Evolutionary conservation across 345 rosid genomes (phyloP).

Genomic region (Cochlearia excelsa): DNA sequence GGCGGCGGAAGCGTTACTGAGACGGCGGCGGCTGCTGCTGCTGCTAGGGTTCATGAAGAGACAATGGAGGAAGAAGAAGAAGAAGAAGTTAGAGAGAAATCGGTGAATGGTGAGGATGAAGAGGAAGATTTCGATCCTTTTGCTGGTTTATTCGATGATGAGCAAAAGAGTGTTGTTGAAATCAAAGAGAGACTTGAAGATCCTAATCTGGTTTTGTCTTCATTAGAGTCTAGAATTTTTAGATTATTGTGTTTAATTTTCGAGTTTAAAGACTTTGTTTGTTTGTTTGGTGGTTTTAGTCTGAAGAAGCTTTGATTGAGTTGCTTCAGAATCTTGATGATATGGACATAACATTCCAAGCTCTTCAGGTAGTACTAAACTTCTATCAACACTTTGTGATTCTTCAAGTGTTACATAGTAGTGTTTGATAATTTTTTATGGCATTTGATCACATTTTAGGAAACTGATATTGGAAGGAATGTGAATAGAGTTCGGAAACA

Average conservation of each 20-base stretch:
- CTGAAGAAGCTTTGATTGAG: conserved; percentile 83
- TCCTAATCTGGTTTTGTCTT: conserved; percentile 68
- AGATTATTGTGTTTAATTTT: conserved; percentile 1
- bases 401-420: conserved; percentile 1
- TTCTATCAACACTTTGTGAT: background rate
- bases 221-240: background rate
- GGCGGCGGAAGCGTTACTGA: conserved; percentile 32
- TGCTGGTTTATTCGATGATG: conserved; percentile 93
- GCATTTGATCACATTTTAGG: conserved; percentile 23
- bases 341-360: conserved; percentile 92
- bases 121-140: conserved; percentile 75
- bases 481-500: conserved; percentile 76
- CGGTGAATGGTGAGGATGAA: conserved; percentile 44
- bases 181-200: conserved; percentile 86
- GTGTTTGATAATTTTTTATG: background rate
- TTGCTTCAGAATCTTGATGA: conserved; percentile 92
- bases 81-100: conserved; percentile 45
- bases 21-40: conserved; percentile 37
- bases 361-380: conserved; percentile 59
- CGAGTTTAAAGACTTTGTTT: conserved; percentile 7
- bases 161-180: conserved; percentile 71
- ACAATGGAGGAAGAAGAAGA: conserved; percentile 39
- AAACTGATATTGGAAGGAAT: conserved; percentile 32
- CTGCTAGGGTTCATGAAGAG: conserved; percentile 41
- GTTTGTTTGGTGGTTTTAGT: conserved; percentile 42